These are phyloP conservation scores for Rhynchospora tenuis DNA, from an alignment of 176 grass and related monocot genomes.

Conservation along the genomic window DNA sequence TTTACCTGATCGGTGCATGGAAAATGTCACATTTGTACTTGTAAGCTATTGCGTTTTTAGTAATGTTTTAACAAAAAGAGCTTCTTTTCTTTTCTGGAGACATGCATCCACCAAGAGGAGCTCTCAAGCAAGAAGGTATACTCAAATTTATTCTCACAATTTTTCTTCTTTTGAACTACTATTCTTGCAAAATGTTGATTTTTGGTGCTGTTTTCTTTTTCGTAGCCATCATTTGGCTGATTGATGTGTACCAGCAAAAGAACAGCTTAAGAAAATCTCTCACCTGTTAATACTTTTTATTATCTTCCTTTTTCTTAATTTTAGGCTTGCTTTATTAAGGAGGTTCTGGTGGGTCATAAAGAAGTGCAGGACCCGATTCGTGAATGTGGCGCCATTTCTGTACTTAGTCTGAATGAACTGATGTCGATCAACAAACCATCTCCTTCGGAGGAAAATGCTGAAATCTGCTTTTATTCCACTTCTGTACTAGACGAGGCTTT, in stretches of 20 bases:
- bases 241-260: neutral
- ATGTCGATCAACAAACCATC: neutral
- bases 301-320: neutral
- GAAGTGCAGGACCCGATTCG: conserved; percentile 5
- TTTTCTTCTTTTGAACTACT: neutral
- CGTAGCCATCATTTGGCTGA: neutral
- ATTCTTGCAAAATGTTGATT: neutral
- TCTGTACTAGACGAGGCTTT: conserved; percentile 42
- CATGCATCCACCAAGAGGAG: conserved; percentile 40
- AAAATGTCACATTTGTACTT: neutral
- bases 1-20: neutral
- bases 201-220: neutral
- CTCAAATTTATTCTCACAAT: neutral
- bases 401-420: conserved; percentile 10
- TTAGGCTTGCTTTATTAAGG: conserved; percentile 19
- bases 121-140: conserved; percentile 43
- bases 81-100: conserved; percentile 38
- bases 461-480: conserved; percentile 56
- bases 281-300: neutral
- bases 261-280: neutral
- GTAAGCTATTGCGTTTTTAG: conserved; percentile 6
- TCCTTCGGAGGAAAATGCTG: neutral
- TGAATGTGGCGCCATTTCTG: neutral
- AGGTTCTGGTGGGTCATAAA: neutral
- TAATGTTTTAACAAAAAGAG: neutral